Evolutionary conservation across 2,329 filamentous ascomycete genomes (phyloP).

Genomic region (Venturia pyrina): DNA sequence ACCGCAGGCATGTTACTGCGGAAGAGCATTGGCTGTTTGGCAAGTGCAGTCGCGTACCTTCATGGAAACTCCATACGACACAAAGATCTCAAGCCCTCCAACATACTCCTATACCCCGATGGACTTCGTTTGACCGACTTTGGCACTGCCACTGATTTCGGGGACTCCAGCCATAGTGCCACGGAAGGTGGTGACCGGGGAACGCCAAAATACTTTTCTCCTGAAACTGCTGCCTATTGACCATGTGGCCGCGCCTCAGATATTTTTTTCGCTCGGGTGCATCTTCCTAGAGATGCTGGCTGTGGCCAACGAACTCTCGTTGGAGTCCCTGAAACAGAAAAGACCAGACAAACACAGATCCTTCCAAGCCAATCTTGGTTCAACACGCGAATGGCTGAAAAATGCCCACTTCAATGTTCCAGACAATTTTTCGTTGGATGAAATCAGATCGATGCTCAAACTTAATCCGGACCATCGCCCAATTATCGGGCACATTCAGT

Average conservation of each 20-base stretch:
- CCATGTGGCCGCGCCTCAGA: constrained; percentile 4
- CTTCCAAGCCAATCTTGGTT: neutral
- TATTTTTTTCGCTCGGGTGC: neutral
- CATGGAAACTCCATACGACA: constrained; percentile 15
- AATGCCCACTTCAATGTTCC: neutral
- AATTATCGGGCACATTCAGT: no score
- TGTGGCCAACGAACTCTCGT: neutral
- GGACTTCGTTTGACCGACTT: constrained; percentile 19
- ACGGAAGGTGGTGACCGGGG: constrained; percentile 19
- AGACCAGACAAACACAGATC: neutral
- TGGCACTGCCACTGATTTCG: constrained; percentile 19
- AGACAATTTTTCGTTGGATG: neutral
- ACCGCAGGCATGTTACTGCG: neutral
- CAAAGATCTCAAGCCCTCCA: constrained; percentile 19
- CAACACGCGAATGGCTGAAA: neutral
- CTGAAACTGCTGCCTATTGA: constrained; percentile 16
- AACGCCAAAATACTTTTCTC: constrained; percentile 18
- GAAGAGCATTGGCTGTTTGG: neutral
- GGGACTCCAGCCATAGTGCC: constrained; percentile 16
- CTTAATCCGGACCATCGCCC: no score
- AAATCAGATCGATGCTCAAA: neutral
- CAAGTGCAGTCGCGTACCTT: neutral
- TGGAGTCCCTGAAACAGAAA: neutral
- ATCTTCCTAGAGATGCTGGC: neutral
- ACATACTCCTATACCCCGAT: constrained; percentile 15